Base-by-base conservation (phyloP, 345 rosid species). In the Theobroma cacao region DNA sequence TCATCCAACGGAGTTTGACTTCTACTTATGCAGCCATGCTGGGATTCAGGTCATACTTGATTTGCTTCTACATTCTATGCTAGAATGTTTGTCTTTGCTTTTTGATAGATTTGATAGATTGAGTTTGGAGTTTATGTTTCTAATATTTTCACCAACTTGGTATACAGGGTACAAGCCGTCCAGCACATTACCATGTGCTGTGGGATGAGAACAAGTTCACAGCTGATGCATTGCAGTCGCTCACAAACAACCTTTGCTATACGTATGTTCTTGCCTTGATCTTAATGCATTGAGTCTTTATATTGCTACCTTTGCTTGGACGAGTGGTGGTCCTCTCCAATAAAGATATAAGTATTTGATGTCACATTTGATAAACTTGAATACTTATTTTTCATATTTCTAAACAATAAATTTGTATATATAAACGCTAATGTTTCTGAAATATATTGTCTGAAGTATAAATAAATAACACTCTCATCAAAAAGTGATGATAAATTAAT, bases 141-240 rank as follows among this genome's bases (percentile, higher is more conserved):
- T 67, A 43, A 80, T 65, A 40, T 18, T 4, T 18, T 26, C 1
- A 71, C 28, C 31, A 47, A 65, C 76, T 2, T 55, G 63, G 40
- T 77, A 41, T 65, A 72, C 86, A 96, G 99, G 98, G 98, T 1
- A 94, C 98, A 20, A 92, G 98, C 77, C 97, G 98, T 34, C 99
- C 98, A 0, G 98, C 99, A 2, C 99, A 97, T 81, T 97, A 94
- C 77, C 99, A 97, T 74, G 98, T 97, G 56, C 89, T 97, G 11
- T 97, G 99, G 98, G 99, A 97, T 78, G 99, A 97, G 82, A 97
- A 97, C 89, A 92, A 97, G 64, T 97, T 97, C 64, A 82, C 92
- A 18, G 99, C 99, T 8, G 99, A 97, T 88, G 95, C 89, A 64
- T 81, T 97, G 38, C 99, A 94, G 88, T 90, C 92, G 0, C 90